phyloP scores from a whole-genome alignment of 1,284 basidiomycete genomes.

The Puccinia hordei region DNA sequence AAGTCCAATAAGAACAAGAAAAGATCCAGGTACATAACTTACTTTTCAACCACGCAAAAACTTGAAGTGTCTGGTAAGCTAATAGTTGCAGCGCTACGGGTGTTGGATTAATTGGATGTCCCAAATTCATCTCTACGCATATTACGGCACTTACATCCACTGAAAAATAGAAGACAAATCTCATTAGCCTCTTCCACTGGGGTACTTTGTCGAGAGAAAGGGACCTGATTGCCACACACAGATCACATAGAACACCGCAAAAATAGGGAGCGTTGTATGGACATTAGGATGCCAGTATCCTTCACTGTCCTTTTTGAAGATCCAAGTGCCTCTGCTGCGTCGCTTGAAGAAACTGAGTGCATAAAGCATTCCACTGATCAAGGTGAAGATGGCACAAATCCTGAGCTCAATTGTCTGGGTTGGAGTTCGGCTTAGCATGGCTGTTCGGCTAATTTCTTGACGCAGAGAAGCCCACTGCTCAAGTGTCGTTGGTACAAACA shows the following conservation, averaged over 20 bases:
- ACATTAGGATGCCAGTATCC: constrained; percentile 40
- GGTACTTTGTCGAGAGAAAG: neutral
- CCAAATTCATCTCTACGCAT: neutral
- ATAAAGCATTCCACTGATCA: constrained; percentile 23
- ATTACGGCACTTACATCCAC: constrained; percentile 16
- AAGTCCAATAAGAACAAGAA: neutral
- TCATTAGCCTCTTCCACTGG: neutral
- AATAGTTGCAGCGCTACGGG: constrained; percentile 13
- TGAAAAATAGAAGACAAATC: neutral
- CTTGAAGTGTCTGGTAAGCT: constrained; percentile 2
- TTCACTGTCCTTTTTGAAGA: constrained; percentile 13
- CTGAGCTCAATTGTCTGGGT: constrained; percentile 11
- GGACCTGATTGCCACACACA: neutral
- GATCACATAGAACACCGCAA: constrained; percentile 11
- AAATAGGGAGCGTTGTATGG: constrained; percentile 12
- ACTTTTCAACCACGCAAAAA: constrained; percentile 35
- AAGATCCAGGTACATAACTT: neutral
- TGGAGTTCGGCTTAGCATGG: neutral
- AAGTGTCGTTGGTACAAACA: neutral
- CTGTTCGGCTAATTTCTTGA: neutral
- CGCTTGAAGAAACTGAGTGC: constrained; percentile 17
- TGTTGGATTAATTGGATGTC: neutral
- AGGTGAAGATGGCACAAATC: constrained; percentile 5
- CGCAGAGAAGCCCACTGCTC: constrained; percentile 9
- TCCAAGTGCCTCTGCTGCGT: neutral